Evolutionary conservation across 352 stramenopile species (phyloP).

Genomic region (Globisporangium camurandrum): DNA sequence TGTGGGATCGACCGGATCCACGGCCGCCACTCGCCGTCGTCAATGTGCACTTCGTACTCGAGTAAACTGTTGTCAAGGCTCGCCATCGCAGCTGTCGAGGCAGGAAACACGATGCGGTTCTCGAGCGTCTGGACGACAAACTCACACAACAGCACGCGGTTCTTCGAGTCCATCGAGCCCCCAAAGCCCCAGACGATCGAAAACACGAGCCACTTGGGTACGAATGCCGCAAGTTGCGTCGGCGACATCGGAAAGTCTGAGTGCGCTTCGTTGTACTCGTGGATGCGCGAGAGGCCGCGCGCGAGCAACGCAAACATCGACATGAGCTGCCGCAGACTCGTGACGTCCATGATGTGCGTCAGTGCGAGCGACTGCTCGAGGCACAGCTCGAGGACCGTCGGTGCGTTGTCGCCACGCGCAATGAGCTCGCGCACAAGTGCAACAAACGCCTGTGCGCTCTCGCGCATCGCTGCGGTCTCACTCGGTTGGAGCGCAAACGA

Average conservation of each 20-base stretch:
- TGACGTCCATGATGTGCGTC: conserved; percentile 95
- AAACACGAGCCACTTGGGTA: conserved; percentile 97
- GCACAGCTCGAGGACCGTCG: conserved; percentile 88
- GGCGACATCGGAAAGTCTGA: conserved; percentile 96
- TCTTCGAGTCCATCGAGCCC: conserved; percentile 91
- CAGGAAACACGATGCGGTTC: conserved; percentile 84
- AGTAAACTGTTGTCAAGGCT: conserved; percentile 81
- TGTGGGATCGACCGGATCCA: conserved; percentile 96
- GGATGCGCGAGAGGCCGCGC: conserved; percentile 90
- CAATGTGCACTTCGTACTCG: conserved; percentile 95
- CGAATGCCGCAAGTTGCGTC: conserved; percentile 95
- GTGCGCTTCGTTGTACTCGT: conserved; percentile 99
- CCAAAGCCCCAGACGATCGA: conserved; percentile 98
- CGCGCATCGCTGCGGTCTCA: conserved; percentile 56
- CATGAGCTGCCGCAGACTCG: conserved; percentile 90
- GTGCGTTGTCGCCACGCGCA: conserved; percentile 32
- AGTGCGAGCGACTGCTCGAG: conserved; percentile 90
- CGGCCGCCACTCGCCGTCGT: conserved; percentile 95
- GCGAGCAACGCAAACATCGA: conserved; percentile 96
- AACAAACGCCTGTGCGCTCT: conserved; percentile 64
- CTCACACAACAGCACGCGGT: conserved; percentile 89
- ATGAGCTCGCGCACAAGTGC: conserved; percentile 52
- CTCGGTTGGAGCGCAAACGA: conserved; percentile 61
- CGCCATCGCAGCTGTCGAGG: conserved; percentile 32
- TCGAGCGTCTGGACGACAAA: conserved; percentile 85